phyloP scores from a whole-genome alignment of 345 rosid genomes.

The Litchi chinensis region DNA sequence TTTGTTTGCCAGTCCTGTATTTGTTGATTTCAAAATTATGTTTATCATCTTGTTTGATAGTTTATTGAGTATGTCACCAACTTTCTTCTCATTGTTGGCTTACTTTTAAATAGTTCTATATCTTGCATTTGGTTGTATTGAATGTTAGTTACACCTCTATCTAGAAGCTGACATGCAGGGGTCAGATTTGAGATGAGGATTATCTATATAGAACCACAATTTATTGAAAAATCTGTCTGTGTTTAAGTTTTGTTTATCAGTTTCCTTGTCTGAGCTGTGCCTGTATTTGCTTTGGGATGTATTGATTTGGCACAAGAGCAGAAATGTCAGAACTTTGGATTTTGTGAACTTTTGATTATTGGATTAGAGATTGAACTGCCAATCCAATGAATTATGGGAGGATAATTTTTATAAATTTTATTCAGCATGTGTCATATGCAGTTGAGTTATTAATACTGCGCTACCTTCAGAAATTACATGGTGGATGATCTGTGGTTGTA shows the following conservation, averaged over 20 bases:
- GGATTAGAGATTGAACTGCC: background rate
- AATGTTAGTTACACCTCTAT: background rate
- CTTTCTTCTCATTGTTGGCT: background rate
- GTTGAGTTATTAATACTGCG: background rate
- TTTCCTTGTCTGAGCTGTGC: background rate
- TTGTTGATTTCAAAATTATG: slow-evolving; percentile 17
- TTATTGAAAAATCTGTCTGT: background rate
- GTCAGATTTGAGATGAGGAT: background rate
- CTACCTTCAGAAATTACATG: background rate
- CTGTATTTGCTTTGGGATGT: background rate
- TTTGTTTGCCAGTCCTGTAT: background rate
- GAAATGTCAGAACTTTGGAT: background rate
- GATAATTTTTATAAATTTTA: too few relatives aligned
- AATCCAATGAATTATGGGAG: background rate
- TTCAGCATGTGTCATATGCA: background rate
- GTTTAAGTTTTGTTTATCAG: background rate
- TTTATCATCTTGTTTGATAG: background rate
- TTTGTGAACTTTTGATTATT: background rate
- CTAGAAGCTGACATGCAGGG: background rate
- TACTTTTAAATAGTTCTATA: background rate
- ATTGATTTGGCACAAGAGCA: slow-evolving; percentile 1
- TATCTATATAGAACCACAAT: background rate
- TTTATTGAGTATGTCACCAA: background rate
- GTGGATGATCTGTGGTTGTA: background rate
- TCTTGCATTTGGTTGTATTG: slow-evolving; percentile 13